These are phyloP conservation scores for Cyberlindnera lachancei DNA, from an alignment of 805 yeast species.

Conservation along the genomic window DNA sequence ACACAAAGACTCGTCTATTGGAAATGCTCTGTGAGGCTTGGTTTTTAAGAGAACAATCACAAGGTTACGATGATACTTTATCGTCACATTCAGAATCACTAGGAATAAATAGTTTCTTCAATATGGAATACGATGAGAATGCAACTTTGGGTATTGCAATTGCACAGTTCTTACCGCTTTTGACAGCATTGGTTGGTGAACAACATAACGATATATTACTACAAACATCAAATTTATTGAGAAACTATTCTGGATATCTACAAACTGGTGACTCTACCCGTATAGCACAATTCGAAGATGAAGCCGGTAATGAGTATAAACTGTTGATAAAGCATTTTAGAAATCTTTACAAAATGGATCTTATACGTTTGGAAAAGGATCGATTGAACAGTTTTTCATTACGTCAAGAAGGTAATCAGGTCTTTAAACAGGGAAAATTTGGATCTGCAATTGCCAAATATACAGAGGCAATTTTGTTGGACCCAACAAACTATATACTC, in stretches of 20 bases:
- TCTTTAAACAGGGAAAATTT: conserved; percentile 10
- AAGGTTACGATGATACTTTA: background rate
- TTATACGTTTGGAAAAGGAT: conserved; percentile 1
- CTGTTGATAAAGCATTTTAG: conserved; percentile 10
- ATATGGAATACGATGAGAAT: conserved; percentile 11
- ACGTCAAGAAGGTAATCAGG: conserved; percentile 15
- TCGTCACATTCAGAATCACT: no score
- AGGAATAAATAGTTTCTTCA: conserved; percentile 5
- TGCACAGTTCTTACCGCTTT: conserved; percentile 8
- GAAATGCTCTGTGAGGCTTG: conserved; percentile 6
- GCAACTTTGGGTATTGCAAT: conserved; percentile 12
- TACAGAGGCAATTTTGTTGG: conserved; percentile 28
- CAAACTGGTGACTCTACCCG: conserved; percentile 6
- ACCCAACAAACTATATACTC: conserved; percentile 27
- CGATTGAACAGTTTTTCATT: conserved; percentile 6
- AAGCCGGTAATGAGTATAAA: conserved; percentile 13
- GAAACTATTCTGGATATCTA: conserved; percentile 10
- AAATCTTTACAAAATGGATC: conserved; percentile 6
- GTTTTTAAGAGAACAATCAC: conserved; percentile 7
- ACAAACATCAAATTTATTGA: conserved; percentile 5
- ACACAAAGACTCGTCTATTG: no score
- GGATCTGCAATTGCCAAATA: conserved; percentile 28
- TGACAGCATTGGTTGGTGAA: conserved; percentile 4
- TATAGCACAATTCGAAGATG: conserved; percentile 8
- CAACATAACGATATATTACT: conserved; percentile 3